Evolutionary conservation across 768 basidiomycete genomes (phyloP), one percentile per base, ranked within the genome.

Genomic region (Galerina marginata): DNA sequence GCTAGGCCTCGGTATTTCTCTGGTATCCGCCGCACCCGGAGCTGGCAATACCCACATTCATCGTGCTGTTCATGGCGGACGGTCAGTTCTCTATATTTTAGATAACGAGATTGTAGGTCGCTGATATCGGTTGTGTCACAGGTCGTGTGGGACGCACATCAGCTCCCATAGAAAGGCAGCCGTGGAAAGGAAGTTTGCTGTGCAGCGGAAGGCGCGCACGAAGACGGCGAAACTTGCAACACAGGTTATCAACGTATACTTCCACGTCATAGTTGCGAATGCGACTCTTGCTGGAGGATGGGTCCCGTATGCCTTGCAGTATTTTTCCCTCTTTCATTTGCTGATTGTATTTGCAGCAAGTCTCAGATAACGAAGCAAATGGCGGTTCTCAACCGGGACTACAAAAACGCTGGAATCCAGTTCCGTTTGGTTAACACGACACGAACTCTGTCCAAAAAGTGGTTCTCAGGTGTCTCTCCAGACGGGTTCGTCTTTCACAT

Each of bases 331-430:
- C 2, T 47, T 47, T n/a, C 23, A 47, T n/a, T n/a, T 25, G 46
- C 46, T n/a, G 23, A n/a, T 44, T 56, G 15, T 39, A 33, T n/a
- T 26, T 39, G 48, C 46, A 75, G 74, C 6, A 64, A 64, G n/a
- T 51, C 61, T 4, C 71, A 74, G 60, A 71, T 83, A 46, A 36
- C 51, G 9, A 59, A 65, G 11, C 80, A 81, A 63, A 75, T 83
- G 26, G 57, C 63, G 12, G 76, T 74, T n/a, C 59, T 83, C 57
- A 83, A 83, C 64, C 29, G 58, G 1, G 78, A 74, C 59, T 83
- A 77, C 61, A 44, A 63, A 11, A 38, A 44, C 25, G 62, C 73
- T 12, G 78, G 79, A 6, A 58, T 82, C 52, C 67, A 64, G 29
- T 83, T 78, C 63, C 59, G 39, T 1, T 75, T 81, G 16, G 72